phyloP scores from a whole-genome alignment of 371 early-diverging fungal genomes.

The Lichtheimia ornata region DNA sequence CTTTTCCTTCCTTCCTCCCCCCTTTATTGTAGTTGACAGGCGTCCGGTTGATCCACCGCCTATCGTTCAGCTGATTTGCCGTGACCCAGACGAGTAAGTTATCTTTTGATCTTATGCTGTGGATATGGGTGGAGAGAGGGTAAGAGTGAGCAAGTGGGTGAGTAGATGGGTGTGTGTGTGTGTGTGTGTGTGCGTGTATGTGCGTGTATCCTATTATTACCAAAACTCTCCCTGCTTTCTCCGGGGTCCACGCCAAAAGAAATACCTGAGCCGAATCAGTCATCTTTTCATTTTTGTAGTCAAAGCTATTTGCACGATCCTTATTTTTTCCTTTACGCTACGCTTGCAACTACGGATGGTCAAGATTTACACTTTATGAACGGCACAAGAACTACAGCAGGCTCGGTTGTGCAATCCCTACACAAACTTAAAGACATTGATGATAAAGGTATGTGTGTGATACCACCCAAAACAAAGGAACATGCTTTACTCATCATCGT shows the following conservation, averaged over 20 bases:
- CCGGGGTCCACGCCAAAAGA: conserved; percentile 17
- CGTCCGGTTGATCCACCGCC: conserved; percentile 57
- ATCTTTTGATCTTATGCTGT: not conserved
- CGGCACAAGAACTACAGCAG: conserved; percentile 43
- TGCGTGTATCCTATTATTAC: not conserved
- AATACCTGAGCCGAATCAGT: conserved; percentile 18
- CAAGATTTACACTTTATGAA: conserved; percentile 32
- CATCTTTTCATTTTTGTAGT: conserved; percentile 10
- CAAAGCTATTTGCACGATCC: conserved; percentile 33
- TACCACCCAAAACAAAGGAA: not conserved
- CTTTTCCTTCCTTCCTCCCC: no score
- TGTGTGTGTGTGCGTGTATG: not conserved
- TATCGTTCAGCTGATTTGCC: conserved; percentile 39
- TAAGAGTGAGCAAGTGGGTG: no score
- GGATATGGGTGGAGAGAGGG: not conserved
- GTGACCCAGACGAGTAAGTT: conserved; percentile 19
- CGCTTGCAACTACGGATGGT: conserved; percentile 27
- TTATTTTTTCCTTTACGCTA: conserved; percentile 44
- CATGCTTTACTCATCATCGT: not conserved
- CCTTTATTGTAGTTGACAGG: conserved; percentile 37
- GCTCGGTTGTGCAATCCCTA: conserved; percentile 47
- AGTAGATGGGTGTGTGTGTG: no score
- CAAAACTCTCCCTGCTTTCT: conserved; percentile 8
- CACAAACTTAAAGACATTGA: conserved; percentile 48
- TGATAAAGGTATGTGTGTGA: conserved; percentile 31